A percentile compares a stretch with the other conserved stretches of the same genome.
phyloP scores from a whole-genome alignment of 768 basidiomycete genomes.

The Trametes cinnabarina region DNA sequence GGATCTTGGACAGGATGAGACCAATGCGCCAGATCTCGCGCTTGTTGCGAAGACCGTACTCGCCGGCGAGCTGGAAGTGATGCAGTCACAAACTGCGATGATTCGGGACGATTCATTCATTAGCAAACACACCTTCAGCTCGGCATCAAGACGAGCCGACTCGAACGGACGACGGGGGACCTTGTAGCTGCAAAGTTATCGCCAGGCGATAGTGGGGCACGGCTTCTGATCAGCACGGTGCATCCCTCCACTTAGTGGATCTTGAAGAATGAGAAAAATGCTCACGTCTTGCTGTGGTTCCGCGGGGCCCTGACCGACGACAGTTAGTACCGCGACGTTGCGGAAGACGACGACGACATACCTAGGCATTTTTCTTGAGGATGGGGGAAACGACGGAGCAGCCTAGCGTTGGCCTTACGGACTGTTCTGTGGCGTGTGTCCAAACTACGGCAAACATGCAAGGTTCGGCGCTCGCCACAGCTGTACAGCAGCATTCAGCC shows the following conservation, averaged over 20 bases:
- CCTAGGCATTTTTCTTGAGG: slow-evolving; percentile 85
- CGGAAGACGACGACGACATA: slow-evolving; percentile 37
- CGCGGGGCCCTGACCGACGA: slow-evolving; percentile 68
- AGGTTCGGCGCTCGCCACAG: slow-evolving; percentile 43
- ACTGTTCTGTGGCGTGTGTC: slow-evolving; percentile 17
- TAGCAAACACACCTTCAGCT: slow-evolving; percentile 90
- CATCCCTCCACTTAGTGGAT: slow-evolving; percentile 68
- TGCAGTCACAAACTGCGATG: neutral
- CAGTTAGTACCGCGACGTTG: slow-evolving; percentile 35
- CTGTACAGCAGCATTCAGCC: slow-evolving; percentile 68
- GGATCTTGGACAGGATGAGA: slow-evolving; percentile 97
- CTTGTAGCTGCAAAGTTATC: slow-evolving; percentile 81
- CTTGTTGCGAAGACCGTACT: slow-evolving; percentile 99
- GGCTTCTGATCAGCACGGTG: slow-evolving; percentile 61
- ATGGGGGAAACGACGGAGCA: slow-evolving; percentile 33
- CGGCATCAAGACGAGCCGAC: slow-evolving; percentile 97
- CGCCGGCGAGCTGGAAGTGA: slow-evolving; percentile 83
- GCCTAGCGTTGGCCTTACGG: slow-evolving; percentile 24
- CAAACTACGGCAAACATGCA: slow-evolving; percentile 40
- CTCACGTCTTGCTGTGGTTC: slow-evolving; percentile 95
- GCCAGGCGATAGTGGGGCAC: slow-evolving; percentile 53
- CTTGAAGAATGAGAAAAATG: slow-evolving; percentile 49
- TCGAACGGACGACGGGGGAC: slow-evolving; percentile 97
- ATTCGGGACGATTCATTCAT: neutral
- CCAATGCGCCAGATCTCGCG: slow-evolving; percentile 99